phyloP scores from a whole-genome alignment of 2,329 filamentous ascomycete species.

The Neopestalotiopsis sp. region DNA sequence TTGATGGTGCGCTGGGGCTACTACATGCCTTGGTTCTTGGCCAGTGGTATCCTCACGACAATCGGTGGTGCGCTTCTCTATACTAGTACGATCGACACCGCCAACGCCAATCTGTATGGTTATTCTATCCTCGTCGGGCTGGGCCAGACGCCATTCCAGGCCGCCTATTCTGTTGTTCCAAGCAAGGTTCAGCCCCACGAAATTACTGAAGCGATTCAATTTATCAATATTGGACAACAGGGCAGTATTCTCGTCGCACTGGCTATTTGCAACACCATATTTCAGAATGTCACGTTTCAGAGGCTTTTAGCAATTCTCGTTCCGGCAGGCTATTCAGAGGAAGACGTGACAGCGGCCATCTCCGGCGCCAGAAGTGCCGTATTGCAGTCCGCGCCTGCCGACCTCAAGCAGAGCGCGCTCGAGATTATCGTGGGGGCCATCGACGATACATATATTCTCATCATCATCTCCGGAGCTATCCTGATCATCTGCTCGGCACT shows the following conservation, averaged over 20 bases:
- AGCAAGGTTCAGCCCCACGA: constrained; percentile 28
- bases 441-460: not conserved
- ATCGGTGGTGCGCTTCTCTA: constrained; percentile 41
- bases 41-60: constrained; percentile 38
- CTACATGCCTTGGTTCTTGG: constrained; percentile 46
- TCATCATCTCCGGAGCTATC: constrained; percentile 3
- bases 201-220: constrained; percentile 35
- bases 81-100: constrained; percentile 21
- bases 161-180: constrained; percentile 39
- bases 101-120: constrained; percentile 35
- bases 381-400: not conserved
- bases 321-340: not conserved
- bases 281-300: not conserved
- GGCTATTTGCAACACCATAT: not conserved
- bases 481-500: not conserved
- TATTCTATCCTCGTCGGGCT: constrained; percentile 44
- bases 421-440: not conserved
- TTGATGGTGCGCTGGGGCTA: constrained; percentile 28
- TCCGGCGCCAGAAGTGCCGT: not conserved
- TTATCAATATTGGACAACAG: constrained; percentile 33
- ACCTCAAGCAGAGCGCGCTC: not conserved
- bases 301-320: constrained; percentile 14
- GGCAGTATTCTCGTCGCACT: constrained; percentile 6
- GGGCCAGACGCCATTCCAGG: constrained; percentile 42
- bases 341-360: constrained; percentile 9